A percentile compares a stretch with the other conserved stretches of the same genome.
These are phyloP conservation scores for Lachancea quebecensis DNA, from an alignment of 805 yeast genomes.

Conservation along the genomic window DNA sequence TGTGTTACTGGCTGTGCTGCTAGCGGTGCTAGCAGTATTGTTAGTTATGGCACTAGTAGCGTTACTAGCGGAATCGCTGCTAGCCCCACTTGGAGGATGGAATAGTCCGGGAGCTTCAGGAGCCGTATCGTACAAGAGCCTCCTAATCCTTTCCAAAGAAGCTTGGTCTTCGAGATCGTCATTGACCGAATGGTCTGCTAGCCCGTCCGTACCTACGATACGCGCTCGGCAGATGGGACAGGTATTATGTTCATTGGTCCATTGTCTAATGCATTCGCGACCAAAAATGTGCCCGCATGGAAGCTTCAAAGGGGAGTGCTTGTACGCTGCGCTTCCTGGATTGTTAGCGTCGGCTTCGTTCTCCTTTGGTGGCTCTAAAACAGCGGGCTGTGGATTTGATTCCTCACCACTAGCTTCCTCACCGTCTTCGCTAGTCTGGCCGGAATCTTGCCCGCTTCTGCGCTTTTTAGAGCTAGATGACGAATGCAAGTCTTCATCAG, in stretches of 20 bases:
- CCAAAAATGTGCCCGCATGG: constrained; percentile 91
- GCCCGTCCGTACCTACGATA: constrained; percentile 33
- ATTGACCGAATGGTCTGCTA: constrained; percentile 3
- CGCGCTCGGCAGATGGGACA: constrained; percentile 82
- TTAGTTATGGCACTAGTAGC: not conserved
- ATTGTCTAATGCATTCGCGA: constrained; percentile 69
- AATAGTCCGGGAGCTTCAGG: not conserved
- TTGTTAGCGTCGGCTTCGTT: not conserved
- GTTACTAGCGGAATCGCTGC: not conserved
- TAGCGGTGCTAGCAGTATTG: not conserved
- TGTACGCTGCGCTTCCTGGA: constrained; percentile 17
- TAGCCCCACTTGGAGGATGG: too few species aligned
- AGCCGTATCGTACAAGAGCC: constrained; percentile 5
- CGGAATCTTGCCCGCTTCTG: not conserved
- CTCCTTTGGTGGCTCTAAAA: not conserved
- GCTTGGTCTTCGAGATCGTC: constrained; percentile 6
- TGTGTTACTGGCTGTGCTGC: not conserved
- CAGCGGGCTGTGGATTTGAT: not conserved
- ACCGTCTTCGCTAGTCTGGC: not conserved
- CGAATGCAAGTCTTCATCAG: not conserved
- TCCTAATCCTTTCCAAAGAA: constrained; percentile 26
- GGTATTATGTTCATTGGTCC: constrained; percentile 68
- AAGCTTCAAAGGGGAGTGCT: constrained; percentile 63
- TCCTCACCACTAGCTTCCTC: not conserved
- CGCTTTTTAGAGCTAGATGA: not conserved